Evolutionary conservation across 2,329 filamentous ascomycete species (phyloP), one percentile per base, ranked within the genome.

Genomic region (Epichloe glyceriae): DNA sequence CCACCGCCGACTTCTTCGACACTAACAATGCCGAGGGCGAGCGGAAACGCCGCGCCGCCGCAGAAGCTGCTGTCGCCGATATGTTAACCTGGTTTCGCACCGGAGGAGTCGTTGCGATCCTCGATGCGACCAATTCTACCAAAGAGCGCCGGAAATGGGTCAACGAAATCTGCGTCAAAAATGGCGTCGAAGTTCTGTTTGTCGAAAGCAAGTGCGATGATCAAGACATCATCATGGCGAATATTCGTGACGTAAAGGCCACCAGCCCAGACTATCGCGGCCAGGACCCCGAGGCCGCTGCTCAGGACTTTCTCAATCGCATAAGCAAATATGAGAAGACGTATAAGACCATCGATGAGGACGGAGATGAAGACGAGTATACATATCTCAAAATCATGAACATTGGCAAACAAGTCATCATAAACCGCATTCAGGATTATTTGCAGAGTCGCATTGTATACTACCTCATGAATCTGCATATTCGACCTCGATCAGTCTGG

Each of bases 321-420:
- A 98, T 98, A 63, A 82, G 85, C 62, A 95, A 96, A 69, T 98
- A 98, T 69, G 93, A 98, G 68, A 93, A 93, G 69, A 86, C 94
- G 30, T 98, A 98, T 69, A 82, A 95, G 70, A 91, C 88, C 1
- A 88, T 98, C 61, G 88, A 94, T 58, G 86, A 86, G 58, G 76
- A 81, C 55, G 73, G 71, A 41, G 86, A 94, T 56, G 91, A 97
- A 73, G 81, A 79, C 58, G 76, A 91, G 59, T 80, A 93, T 60
- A 95, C 93, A 38, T 98, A 96, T 64, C 85, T 97, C 64, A 97
- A 98, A 71, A 85, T 98, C 64, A 94, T 97, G 76, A 85, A 98
- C 62, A 88, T 97, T 12, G 90, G 93, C 53, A 88, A 88, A 58
- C 88, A 95, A 63, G 90, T 97, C 64, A 93, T 97, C 62, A 97